These are phyloP conservation scores for Clitopilus hobsonii DNA, from an alignment of 768 basidiomycete genomes.

Conservation along the genomic window DNA sequence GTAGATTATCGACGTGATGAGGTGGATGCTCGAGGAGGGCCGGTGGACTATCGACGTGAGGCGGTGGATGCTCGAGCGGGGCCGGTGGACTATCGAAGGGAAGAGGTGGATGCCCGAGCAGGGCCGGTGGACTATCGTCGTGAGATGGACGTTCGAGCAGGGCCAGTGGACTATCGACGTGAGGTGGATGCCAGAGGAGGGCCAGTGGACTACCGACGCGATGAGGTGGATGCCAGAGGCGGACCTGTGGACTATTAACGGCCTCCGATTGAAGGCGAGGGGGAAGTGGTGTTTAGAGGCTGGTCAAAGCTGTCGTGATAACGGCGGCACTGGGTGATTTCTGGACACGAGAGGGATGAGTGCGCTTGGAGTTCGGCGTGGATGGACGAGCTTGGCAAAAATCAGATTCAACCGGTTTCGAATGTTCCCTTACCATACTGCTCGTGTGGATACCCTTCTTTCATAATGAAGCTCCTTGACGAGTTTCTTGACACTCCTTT, in stretches of 20 bases:
- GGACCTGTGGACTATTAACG: no score
- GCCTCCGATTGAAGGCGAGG: constrained; percentile 11
- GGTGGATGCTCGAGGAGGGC: neutral
- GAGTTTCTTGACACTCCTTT: no score
- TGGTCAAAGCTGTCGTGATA: no score
- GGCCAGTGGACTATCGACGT: constrained; percentile 5
- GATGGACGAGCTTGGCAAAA: no score
- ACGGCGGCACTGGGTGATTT: no score
- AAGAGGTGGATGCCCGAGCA: neutral
- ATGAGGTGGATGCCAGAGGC: constrained; percentile 1
- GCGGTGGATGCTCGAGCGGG: neutral
- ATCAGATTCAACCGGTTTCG: no score
- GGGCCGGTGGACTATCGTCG: constrained; percentile 2
- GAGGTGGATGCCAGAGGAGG: constrained; percentile 1
- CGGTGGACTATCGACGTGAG: neutral
- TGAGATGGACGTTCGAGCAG: neutral
- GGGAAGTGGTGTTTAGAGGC: constrained; percentile 5
- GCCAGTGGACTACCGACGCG: constrained; percentile 6
- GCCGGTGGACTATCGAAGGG: neutral
- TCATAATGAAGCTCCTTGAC: no score
- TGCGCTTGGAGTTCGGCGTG: no score
- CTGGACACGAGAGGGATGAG: no score
- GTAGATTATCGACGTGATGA: neutral
- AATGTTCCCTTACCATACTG: no score
- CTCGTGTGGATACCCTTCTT: no score